Evolutionary conservation across 306 rosid genomes (phyloP).

Genomic region (Vachellia pachyceras): DNA sequence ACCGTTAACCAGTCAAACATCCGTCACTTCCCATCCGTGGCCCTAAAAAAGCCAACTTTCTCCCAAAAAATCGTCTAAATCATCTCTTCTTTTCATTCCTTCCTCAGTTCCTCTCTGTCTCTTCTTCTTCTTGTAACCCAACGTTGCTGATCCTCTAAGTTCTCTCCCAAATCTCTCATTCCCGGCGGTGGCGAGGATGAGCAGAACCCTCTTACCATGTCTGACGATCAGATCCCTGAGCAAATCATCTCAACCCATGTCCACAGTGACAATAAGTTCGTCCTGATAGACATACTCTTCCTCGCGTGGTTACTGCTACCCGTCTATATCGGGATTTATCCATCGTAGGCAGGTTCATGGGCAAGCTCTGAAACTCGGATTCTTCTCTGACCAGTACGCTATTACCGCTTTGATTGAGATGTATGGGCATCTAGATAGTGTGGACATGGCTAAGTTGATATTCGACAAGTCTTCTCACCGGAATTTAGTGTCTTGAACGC

Average conservation of each 20-base stretch:
- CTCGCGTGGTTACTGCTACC: conserved; percentile 64
- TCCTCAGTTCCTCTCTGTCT: too few species aligned
- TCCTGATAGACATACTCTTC: conserved; percentile 68
- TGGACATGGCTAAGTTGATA: conserved; percentile 54
- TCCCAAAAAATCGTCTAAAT: too few species aligned
- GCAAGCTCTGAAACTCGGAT: conserved; percentile 61
- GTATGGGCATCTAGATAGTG: conserved; percentile 57
- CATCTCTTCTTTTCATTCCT: too few species aligned
- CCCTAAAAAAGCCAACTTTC: too few species aligned
- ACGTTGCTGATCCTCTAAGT: conserved; percentile 31
- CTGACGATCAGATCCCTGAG: conserved; percentile 56
- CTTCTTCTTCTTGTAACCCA: too few species aligned
- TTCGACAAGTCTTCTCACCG: conserved; percentile 46
- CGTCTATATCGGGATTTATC: conserved; percentile 48
- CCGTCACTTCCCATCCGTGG: too few species aligned
- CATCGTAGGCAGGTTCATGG: conserved; percentile 61
- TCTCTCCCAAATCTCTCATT: conserved; percentile 33
- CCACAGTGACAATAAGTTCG: conserved; percentile 48
- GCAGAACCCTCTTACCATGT: conserved; percentile 48
- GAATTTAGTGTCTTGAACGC: conserved; percentile 67
- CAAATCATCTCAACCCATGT: conserved; percentile 60
- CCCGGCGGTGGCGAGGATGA: conserved; percentile 9
- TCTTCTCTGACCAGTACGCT: conserved; percentile 53
- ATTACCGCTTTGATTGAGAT: conserved; percentile 61
- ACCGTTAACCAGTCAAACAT: too few species aligned